Evolutionary conservation across 2,329 filamentous ascomycete genomes (phyloP).

Genomic region (Colletotrichum salicis): DNA sequence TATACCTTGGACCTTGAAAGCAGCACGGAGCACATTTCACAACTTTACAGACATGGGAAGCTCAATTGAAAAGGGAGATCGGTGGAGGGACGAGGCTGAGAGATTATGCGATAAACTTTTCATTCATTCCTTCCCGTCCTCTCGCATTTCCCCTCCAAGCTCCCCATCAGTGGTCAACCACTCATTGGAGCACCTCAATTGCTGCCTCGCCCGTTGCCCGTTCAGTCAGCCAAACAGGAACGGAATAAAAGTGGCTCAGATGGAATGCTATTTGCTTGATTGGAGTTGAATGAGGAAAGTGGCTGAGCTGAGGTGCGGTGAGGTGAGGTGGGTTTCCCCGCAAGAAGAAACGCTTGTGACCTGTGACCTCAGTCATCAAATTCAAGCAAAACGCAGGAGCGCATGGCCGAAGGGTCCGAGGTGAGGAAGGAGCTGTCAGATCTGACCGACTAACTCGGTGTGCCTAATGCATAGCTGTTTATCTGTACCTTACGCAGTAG

Average conservation of each 20-base stretch:
- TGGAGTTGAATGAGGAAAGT: conserved; percentile 23
- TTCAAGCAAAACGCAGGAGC: neutral
- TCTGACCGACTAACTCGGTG: neutral
- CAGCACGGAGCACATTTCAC: conserved; percentile 1
- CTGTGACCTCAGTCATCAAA: conserved; percentile 23
- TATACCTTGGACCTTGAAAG: neutral
- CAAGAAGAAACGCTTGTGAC: conserved; percentile 24
- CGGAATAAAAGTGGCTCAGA: conserved; percentile 23
- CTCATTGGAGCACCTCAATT: neutral
- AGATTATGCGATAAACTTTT: neutral
- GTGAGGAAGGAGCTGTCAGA: neutral
- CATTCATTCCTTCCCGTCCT: neutral
- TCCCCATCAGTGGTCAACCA: neutral
- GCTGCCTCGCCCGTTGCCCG: conserved; percentile 9
- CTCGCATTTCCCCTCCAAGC: neutral
- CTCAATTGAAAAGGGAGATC: neutral
- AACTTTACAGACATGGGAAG: neutral
- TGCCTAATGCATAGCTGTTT: too few relatives aligned
- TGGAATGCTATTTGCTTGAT: conserved; percentile 17
- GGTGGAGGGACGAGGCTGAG: neutral
- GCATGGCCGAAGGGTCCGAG: neutral
- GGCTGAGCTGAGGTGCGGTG: conserved; percentile 8
- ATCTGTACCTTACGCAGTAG: too few relatives aligned
- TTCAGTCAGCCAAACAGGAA: conserved; percentile 18
- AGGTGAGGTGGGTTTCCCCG: conserved; percentile 21